These are phyloP conservation scores for Talaromyces sp. DNA, from an alignment of 2,329 filamentous ascomycete genomes.

Conservation along the genomic window DNA sequence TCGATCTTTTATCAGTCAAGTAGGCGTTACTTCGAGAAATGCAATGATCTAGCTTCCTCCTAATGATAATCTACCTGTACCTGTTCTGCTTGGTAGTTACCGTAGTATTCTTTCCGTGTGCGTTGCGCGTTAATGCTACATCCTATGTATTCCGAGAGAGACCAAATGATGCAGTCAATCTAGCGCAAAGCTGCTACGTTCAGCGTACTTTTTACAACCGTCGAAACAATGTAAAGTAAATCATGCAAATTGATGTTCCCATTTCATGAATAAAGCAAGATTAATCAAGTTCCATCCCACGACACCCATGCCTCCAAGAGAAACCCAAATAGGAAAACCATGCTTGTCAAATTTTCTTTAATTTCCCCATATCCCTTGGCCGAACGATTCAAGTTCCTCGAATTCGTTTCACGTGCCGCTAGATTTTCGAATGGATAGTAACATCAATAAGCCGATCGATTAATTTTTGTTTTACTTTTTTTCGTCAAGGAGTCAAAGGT, in stretches of 20 bases:
- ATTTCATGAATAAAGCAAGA: constrained; percentile 7
- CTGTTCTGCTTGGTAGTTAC: neutral
- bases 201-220: neutral
- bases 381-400: neutral
- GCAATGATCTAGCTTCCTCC: neutral
- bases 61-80: neutral
- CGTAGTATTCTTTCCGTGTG: no score
- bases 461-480: constrained; percentile 4
- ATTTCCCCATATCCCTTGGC: neutral
- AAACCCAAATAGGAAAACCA: constrained; percentile 1
- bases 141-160: no score
- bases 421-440: neutral
- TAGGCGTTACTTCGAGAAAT: neutral
- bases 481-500: constrained; percentile 7
- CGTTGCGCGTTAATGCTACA: no score
- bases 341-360: constrained; percentile 3
- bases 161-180: no score
- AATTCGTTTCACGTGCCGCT: neutral
- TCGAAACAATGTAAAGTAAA: neutral
- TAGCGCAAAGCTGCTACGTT: neutral
- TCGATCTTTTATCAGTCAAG: neutral
- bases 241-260: constrained; percentile 10
- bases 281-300: neutral
- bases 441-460: constrained; percentile 7
- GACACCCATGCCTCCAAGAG: neutral